Percentiles rank a stretch among this genome's conserved stretches.
Conservation (phyloP, 1,284 basidiomycete genomes). For the Malassezia dermatis region DNA sequence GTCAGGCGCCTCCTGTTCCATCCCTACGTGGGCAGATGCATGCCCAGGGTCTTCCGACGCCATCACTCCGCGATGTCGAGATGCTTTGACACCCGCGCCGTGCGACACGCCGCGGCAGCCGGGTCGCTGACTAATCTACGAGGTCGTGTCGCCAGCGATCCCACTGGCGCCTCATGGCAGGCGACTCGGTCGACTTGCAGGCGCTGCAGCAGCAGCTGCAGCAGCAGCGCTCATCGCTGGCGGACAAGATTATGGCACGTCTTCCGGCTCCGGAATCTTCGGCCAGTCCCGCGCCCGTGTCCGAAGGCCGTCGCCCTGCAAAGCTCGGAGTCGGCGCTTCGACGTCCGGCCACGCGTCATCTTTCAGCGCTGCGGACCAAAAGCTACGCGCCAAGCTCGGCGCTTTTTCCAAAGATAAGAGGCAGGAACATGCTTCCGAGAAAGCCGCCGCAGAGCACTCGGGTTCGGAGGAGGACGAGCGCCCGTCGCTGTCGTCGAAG, state of each 20-base stretch:
- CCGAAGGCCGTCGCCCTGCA: slow-evolving; percentile 20
- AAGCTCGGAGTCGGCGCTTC: slow-evolving; percentile 34
- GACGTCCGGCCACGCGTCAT: slow-evolving; percentile 7
- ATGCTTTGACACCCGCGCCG: background rate
- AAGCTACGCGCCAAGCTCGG: slow-evolving; percentile 26
- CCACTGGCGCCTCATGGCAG: background rate
- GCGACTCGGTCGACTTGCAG: slow-evolving; percentile 23
- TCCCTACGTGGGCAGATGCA: background rate
- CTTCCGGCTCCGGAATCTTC: slow-evolving; percentile 15
- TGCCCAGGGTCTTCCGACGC: background rate
- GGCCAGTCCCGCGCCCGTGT: slow-evolving; percentile 1
- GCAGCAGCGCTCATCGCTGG: slow-evolving; percentile 29
- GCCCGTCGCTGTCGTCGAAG: background rate
- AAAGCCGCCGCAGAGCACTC: background rate
- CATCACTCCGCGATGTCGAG: background rate
- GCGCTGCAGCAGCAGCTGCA: slow-evolving; percentile 39
- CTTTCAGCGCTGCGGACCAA: slow-evolving; percentile 21
- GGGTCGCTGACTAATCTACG: background rate
- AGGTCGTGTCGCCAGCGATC: background rate
- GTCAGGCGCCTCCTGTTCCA: background rate
- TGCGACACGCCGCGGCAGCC: background rate
- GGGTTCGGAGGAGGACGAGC: slow-evolving; percentile 14
- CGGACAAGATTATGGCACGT: slow-evolving; percentile 33
- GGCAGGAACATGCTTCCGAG: background rate
- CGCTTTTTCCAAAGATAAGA: background rate